Conservation (phyloP, 2,329 filamentous ascomycete genomes). For the Hymenoscyphus fructigenus region DNA sequence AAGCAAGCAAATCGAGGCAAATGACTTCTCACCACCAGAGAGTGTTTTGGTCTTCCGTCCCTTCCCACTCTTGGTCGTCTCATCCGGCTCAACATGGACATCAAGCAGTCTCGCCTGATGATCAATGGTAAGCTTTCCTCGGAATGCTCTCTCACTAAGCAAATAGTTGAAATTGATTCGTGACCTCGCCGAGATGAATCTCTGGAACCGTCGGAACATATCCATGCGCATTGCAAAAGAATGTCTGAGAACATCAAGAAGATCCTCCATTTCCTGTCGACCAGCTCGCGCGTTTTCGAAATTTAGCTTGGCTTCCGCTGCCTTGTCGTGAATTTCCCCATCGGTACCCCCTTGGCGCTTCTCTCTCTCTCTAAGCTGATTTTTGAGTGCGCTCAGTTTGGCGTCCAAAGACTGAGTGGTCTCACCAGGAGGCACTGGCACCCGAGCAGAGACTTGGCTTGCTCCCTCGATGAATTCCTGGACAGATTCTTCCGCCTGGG, state of each 20-base stretch:
- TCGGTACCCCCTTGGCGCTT: slow-evolving; percentile 61
- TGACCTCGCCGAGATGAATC: slow-evolving; percentile 80
- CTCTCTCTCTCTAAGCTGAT: slow-evolving; percentile 59
- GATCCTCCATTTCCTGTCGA: slow-evolving; percentile 45
- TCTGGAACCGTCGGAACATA: slow-evolving; percentile 80
- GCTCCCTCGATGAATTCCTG: slow-evolving; percentile 57
- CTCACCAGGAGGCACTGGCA: slow-evolving; percentile 63
- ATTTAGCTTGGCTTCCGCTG: slow-evolving; percentile 39
- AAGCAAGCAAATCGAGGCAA: slow-evolving; percentile 92
- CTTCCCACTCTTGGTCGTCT: slow-evolving; percentile 65
- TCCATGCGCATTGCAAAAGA: slow-evolving; percentile 68
- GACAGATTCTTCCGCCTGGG: slow-evolving; percentile 49
- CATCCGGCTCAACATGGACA: slow-evolving; percentile 71
- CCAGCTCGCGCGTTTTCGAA: slow-evolving; percentile 45
- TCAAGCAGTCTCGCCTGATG: slow-evolving; percentile 74
- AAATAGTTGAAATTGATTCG: slow-evolving; percentile 85
- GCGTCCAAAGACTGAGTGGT: slow-evolving; percentile 56
- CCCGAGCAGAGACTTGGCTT: slow-evolving; percentile 52
- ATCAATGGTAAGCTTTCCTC: slow-evolving; percentile 76
- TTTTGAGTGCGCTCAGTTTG: slow-evolving; percentile 54
- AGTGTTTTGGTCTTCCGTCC: slow-evolving; percentile 88
- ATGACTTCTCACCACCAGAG: slow-evolving; percentile 96
- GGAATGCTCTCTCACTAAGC: slow-evolving; percentile 84
- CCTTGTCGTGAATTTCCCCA: slow-evolving; percentile 57
- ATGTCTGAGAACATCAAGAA: slow-evolving; percentile 47